Evolutionary conservation across 208 protist species (phyloP).

Genomic region (Angomonas deanei): DNA sequence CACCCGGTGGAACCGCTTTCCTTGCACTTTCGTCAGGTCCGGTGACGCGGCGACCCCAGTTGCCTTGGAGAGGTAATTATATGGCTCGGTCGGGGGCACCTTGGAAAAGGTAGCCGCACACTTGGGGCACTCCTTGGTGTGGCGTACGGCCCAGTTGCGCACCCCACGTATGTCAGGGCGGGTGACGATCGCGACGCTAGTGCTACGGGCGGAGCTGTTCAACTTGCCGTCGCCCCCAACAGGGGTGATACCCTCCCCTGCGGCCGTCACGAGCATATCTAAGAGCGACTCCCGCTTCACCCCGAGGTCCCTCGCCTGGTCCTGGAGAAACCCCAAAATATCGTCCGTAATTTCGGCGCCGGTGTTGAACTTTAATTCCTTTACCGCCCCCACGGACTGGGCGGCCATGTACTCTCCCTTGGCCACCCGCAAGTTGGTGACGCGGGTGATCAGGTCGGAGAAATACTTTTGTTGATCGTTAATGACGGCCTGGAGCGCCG

Average conservation of each 20-base stretch:
- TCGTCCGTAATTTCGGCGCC: slow-evolving; percentile 24
- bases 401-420: slow-evolving; percentile 29
- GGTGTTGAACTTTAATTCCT: slow-evolving; percentile 26
- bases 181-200: slow-evolving; percentile 28
- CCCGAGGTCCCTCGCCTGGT: slow-evolving; percentile 4
- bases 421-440: slow-evolving; percentile 37
- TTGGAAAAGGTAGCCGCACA: slow-evolving; percentile 20
- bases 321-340: slow-evolving; percentile 19
- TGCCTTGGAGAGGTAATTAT: slow-evolving; percentile 17
- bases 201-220: slow-evolving; percentile 17
- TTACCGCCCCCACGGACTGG: not conserved
- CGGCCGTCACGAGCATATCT: slow-evolving; percentile 15
- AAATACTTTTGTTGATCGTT: slow-evolving; percentile 35
- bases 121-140: slow-evolving; percentile 21
- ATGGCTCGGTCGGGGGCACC: slow-evolving; percentile 21
- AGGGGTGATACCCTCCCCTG: slow-evolving; percentile 15
- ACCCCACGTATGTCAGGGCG: slow-evolving; percentile 39
- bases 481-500: slow-evolving; percentile 24
- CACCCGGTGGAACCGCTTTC: slow-evolving; percentile 31
- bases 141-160: slow-evolving; percentile 28
- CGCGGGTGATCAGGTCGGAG: slow-evolving; percentile 47
- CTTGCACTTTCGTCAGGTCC: slow-evolving; percentile 20
- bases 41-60: slow-evolving; percentile 28
- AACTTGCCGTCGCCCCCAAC: slow-evolving; percentile 7
- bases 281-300: slow-evolving; percentile 16